Conservation (phyloP, 306 rosid genomes). For the Argentina anserina region DNA sequence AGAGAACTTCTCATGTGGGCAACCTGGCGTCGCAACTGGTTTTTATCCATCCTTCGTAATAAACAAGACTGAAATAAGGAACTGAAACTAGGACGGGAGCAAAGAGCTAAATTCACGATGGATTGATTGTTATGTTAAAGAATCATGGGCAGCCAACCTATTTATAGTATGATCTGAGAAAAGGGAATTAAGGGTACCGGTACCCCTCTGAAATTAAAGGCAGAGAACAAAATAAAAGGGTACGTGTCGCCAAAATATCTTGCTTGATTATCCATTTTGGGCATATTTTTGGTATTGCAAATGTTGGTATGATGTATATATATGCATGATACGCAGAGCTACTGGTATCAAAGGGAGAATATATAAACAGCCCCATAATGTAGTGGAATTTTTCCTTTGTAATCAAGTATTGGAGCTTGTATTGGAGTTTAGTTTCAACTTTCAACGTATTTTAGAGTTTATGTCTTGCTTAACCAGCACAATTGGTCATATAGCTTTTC, state of each 20-base stretch:
- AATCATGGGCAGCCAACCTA: neutral
- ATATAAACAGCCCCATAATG: neutral
- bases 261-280: constrained; percentile 9
- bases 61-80: neutral
- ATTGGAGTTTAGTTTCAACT: no score
- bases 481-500: no score
- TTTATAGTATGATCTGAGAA: neutral
- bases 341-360: neutral
- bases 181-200: neutral
- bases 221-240: neutral
- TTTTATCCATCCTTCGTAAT: constrained; percentile 38
- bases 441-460: no score
- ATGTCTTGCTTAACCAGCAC: no score
- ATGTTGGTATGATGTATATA: neutral
- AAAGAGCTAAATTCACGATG: neutral
- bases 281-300: neutral
- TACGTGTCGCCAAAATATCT: constrained; percentile 21
- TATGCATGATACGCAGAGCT: neutral
- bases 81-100: neutral
- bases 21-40: constrained; percentile 48
- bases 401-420: no score
- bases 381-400: neutral
- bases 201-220: neutral
- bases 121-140: neutral
- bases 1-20: constrained; percentile 47